Conservation (phyloP, 768 basidiomycete genomes). For the Boletellus ananas region DNA sequence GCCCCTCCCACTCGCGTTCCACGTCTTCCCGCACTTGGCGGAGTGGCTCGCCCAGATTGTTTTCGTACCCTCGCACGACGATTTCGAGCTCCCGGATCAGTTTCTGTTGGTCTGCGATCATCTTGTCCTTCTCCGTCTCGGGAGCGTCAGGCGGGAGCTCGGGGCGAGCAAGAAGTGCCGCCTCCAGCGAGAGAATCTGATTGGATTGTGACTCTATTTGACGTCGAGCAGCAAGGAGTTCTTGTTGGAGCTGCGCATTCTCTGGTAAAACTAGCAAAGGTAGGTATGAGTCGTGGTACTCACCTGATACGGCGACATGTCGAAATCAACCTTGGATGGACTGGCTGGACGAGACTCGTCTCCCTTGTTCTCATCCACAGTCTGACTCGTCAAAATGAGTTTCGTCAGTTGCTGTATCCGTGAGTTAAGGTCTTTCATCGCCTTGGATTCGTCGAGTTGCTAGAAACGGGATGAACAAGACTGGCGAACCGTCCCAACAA, state of each 20-base stretch:
- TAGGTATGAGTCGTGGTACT: not conserved
- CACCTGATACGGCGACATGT: slow-evolving; percentile 84
- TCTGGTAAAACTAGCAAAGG: not conserved
- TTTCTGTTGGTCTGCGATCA: slow-evolving; percentile 69
- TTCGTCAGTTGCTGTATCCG: slow-evolving; percentile 82
- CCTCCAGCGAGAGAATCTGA: slow-evolving; percentile 82
- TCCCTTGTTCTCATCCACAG: slow-evolving; percentile 64
- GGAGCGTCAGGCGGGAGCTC: slow-evolving; percentile 60
- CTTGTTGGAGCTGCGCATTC: slow-evolving; percentile 69
- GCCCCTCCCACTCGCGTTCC: slow-evolving; percentile 66
- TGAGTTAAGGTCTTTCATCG: slow-evolving; percentile 77
- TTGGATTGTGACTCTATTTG: slow-evolving; percentile 77
- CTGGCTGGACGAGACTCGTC: slow-evolving; percentile 76
- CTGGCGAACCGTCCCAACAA: not conserved
- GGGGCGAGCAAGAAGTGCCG: slow-evolving; percentile 68
- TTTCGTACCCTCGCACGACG: slow-evolving; percentile 65
- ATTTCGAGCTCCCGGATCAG: slow-evolving; percentile 78
- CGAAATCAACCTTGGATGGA: slow-evolving; percentile 86
- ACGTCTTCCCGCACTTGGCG: slow-evolving; percentile 66
- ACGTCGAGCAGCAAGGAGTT: slow-evolving; percentile 72
- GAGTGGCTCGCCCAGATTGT: slow-evolving; percentile 66
- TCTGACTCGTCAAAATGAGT: slow-evolving; percentile 81
- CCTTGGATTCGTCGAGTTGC: slow-evolving; percentile 83
- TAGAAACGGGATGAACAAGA: slow-evolving; percentile 25
- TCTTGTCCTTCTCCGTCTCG: slow-evolving; percentile 68